Base-by-base conservation (phyloP, 2,329 filamentous ascomycete species). In the Ceratocystis papillata region DNA sequence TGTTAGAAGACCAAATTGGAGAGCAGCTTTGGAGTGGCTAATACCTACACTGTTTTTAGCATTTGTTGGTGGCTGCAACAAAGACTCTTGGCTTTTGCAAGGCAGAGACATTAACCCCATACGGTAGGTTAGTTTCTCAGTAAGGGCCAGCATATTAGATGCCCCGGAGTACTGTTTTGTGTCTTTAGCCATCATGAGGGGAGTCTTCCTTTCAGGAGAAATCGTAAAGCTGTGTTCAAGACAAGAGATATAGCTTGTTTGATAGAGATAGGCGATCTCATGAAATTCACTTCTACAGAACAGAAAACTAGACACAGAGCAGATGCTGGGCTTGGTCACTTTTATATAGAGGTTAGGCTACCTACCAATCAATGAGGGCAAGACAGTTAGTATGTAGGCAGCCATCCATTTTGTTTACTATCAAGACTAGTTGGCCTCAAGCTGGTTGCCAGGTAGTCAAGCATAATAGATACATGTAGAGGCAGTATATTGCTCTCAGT, bases 1-100 rank as follows among this genome's bases (percentile, higher is more conserved):
- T 63, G 41, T 63, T 48, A 63, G 61, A 30, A 50, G 22, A 30
- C n/a, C n/a, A 28, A 25, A 10, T 50, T 50, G 6, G 48, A 25
- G 20, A 2, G 20, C 20, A 12, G 8, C 48, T 25, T 25, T 25
- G 22, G 7, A 12, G 8, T 12, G 37, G 37, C 37, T 41, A 41
- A 41, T 41, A 41, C 37, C 10, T 41, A 41, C 37, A 41, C 10
- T 41, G 37, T 41, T 12, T 12, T 41, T 12, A 12, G 10, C 8
- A 41, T 41, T 12, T 7, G 8, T 12, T 12, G 37, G 10, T 41
- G 10, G 1, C 3, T 41, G 25, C 20, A 20, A 20, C 10, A 5
- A 1, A 20, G 46, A 12, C 48, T 53, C 15, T 4, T 25, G 22
- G 1, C 48, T 15, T 28, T 10, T 25, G 20, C 48, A 53, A 28